These are phyloP conservation scores for Tetrapyrgos nigripes DNA, from an alignment of 1,284 basidiomycete species.

Conservation along the genomic window DNA sequence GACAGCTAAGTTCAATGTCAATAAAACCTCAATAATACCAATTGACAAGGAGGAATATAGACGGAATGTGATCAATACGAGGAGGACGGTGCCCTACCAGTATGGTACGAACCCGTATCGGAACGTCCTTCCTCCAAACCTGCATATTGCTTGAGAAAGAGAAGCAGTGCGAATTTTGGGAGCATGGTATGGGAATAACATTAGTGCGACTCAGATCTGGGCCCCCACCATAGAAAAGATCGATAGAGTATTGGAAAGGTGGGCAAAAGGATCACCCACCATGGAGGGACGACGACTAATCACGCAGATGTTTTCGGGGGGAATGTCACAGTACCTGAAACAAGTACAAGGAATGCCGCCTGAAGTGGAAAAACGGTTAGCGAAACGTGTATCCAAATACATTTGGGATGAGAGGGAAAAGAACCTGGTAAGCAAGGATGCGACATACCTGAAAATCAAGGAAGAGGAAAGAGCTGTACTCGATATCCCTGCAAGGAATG, in stretches of 20 bases:
- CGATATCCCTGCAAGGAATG: too few species aligned
- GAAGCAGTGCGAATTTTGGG: constrained; percentile 2
- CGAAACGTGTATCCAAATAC: too few species aligned
- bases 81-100: constrained; percentile 24
- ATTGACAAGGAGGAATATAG: constrained; percentile 27
- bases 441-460: too few species aligned
- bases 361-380: too few species aligned
- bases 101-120: constrained; percentile 11
- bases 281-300: constrained; percentile 25
- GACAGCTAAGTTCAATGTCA: constrained; percentile 38
- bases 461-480: too few species aligned
- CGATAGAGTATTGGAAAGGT: constrained; percentile 1
- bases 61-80: neutral
- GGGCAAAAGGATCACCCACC: constrained; percentile 18
- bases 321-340: constrained; percentile 25
- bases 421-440: too few species aligned
- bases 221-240: constrained; percentile 27
- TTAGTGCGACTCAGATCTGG: constrained; percentile 8
- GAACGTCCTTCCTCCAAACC: constrained; percentile 3
- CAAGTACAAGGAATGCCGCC: constrained; percentile 31
- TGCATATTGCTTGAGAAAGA: too few species aligned
- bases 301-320: constrained; percentile 17
- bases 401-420: too few species aligned
- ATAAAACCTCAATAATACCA: constrained; percentile 42
- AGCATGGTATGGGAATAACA: constrained; percentile 9